Base-by-base conservation (phyloP, 2,329 filamentous ascomycete species). In the Biscogniauxia marginata region DNA sequence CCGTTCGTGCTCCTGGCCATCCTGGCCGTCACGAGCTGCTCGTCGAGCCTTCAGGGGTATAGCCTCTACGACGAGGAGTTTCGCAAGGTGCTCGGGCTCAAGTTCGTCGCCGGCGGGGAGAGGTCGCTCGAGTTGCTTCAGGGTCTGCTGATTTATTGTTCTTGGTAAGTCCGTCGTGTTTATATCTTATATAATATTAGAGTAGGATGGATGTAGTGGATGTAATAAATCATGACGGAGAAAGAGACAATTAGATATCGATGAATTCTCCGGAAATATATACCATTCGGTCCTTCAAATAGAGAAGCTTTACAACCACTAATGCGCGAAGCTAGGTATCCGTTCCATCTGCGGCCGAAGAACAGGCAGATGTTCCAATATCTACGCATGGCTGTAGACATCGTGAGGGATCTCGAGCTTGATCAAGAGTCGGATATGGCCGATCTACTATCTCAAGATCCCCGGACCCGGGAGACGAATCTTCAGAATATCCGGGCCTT, bases 41-140 rank as follows among this genome's bases (percentile, higher is more conserved):
- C 77, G 24, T 72, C 65, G 9, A 77, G 78, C n/a, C 64, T 80
- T 20, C 79, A 81, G 60, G 77, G 81, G 0, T 79, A 84, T 54
- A 76, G 70, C 13, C 70, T 82, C 2, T 83, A 85, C 46, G 83
- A 85, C 23, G 77, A 80, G 49, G 83, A 85, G 67, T 82, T 85
- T 50, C 74, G 81, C 24, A 84, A 83, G 63, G 74, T 83, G 0
- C 62, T 84, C n/a, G 81, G 77, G 1, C 71, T 82, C 46, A 84
- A 82, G 65, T 79, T 83, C 44, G 79, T 86, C 0, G 75, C 83
- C 0, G 76, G 79, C 3, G 82, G 83, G 0, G 83, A 86, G 71
- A 77, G 81, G 54, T 83, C 75, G 11, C 56, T 86, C 20, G 82
- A 86, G 61, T 62, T 86, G 16, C 66, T 86, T 1, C 80, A 84